Evolutionary conservation across 23 red algal species (phyloP), one percentile per base, ranked within the genome.

Genomic region (Gracilaria gracilis): DNA sequence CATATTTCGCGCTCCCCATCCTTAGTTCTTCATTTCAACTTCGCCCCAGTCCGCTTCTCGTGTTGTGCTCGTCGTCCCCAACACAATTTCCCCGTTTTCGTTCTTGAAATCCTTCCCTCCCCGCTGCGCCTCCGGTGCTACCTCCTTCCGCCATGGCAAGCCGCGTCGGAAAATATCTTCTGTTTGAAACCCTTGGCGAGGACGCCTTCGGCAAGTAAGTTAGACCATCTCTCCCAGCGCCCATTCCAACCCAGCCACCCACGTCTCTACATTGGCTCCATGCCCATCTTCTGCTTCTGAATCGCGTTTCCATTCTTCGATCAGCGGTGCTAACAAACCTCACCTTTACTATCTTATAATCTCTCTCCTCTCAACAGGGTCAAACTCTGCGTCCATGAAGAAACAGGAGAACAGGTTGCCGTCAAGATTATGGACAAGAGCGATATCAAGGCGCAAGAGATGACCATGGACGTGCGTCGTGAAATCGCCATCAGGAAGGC

Each of bases 401-500:
- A 88, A 73, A 72, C 87, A 3, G 94, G 94, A 37, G 79, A 84
- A 92, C 89, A 83, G 34, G 89, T 92, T 72, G 94, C 94, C 25
- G 81, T 96, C 46, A 96, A 96, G 82, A 85, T 91, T 48, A 91
- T 96, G 94, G 88, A 96, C 67, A 96, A 96, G 88, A 85, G 82
- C 61, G 82, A 96, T 47, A 96, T 96, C 73, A 86, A 93, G 42
- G 94, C 94, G 21, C 76, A 90, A 36, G 94, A 90, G 38, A 91
- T 96, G 94, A 96, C 94, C 39, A 75, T 93, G 81, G 80, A 96
- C 48, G 94, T 96, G 61, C 94, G 94, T 19, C 81, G 94, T 28
- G 94, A 98, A 89, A 99, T 99, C 77, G 95, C 97, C 15, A 95
- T 99, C 25, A 99, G 96, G 97, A 99, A 99, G 49, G 80, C 94